Conservation (phyloP, 1,284 basidiomycete species). For the Microstroma glucosiphilum region DNA sequence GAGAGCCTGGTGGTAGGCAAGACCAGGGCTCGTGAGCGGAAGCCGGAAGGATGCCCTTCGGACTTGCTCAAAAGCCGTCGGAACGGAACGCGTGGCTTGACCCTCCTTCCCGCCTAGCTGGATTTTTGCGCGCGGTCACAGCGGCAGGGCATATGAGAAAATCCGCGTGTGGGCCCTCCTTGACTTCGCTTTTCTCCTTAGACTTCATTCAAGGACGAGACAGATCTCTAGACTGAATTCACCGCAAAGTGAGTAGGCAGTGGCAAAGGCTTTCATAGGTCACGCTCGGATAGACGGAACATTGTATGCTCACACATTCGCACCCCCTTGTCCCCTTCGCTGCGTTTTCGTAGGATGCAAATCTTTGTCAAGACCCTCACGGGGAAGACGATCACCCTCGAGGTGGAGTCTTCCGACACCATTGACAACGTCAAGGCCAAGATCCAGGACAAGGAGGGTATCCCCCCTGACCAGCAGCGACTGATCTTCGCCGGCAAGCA, state of each 20-base stretch:
- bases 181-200: not conserved
- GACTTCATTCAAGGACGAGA: conserved; percentile 2
- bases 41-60: no score
- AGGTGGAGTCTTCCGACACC: conserved; percentile 55
- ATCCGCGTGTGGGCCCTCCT: no score
- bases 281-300: no score
- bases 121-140: no score
- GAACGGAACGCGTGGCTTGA: no score
- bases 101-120: no score
- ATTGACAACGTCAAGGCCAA: conserved; percentile 61
- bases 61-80: no score
- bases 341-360: conserved; percentile 69
- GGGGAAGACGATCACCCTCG: conserved; percentile 53
- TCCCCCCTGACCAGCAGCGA: conserved; percentile 54
- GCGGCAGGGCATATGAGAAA: no score
- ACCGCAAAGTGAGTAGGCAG: not conserved
- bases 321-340: conserved; percentile 62
- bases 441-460: conserved; percentile 50
- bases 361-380: conserved; percentile 39
- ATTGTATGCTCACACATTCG: no score
- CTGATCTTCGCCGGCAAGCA: conserved; percentile 55
- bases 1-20: no score
- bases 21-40: no score
- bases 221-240: conserved; percentile 4
- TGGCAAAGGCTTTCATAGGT: no score